Base-by-base conservation (phyloP, 495 filamentous ascomycete species). In the Cetradonia linearis region DNA sequence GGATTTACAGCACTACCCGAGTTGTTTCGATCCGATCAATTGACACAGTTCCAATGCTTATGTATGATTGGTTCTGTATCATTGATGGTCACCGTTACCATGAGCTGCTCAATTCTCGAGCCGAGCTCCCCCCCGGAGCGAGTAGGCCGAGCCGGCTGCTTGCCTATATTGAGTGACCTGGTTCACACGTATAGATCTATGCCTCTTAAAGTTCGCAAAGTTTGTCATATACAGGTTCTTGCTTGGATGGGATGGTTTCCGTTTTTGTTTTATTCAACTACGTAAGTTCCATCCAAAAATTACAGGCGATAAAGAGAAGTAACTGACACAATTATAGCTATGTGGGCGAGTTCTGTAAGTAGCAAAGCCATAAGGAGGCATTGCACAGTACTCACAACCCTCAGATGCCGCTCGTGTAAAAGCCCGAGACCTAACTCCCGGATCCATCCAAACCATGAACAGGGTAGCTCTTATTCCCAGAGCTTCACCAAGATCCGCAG, bases 11-110 rank as follows among this genome's bases (percentile, higher is more conserved):
- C 95, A 70, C 82, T 93, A 31, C 80, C 87, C 8, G 76, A 75
- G 23, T 72, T 93, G 18, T 86, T 95, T 63, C 90, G 91, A 1
- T 78, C 79, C 16, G 69, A 76, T 18, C 10, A 30, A 23, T 73
- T 95, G 33, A 93, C 86, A 6, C 92, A 96, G 65, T 96, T 97
- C 77, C 95, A 96, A 70, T 88, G 94, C 67, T 79, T 96, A 70
- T 91, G 85, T 42, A 76, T 93, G 52, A 83, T 97, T 67, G 86
- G 91, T 33, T 87, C 89, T 5, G 59, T 91, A 3, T 81, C 78
- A 28, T 80, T 96, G 64, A 69, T 89, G 18, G 68, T 76, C 11
- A 80, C 86, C 9, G 79, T 88, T 37, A 71, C 78, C 44, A 72
- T 91, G n/a, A 96, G 91, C 25, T 89, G 81, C 64, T 92, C 85